Evolutionary conservation across 768 basidiomycete species (phyloP).

Genomic region (Chalciporus sphaerocephalus): DNA sequence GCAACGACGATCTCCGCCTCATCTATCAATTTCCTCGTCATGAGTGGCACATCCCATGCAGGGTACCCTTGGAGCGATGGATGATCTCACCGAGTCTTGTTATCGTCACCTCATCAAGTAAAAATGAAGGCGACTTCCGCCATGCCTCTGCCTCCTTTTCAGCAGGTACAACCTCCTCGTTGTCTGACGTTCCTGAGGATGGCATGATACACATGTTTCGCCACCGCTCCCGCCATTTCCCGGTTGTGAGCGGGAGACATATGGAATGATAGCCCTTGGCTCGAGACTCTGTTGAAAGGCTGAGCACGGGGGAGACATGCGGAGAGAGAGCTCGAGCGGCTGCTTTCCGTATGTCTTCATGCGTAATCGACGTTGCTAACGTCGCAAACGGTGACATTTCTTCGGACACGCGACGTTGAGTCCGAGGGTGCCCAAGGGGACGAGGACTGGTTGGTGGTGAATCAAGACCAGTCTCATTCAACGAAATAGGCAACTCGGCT

Average conservation of each 20-base stretch:
- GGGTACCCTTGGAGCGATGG: slow-evolving; percentile 8
- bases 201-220: slow-evolving; percentile 78
- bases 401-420: slow-evolving; percentile 13
- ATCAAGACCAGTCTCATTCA: not conserved
- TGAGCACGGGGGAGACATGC: slow-evolving; percentile 47
- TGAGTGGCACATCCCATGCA: slow-evolving; percentile 15
- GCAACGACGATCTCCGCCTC: slow-evolving; percentile 69
- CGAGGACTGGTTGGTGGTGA: slow-evolving; percentile 10
- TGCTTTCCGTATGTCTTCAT: slow-evolving; percentile 39
- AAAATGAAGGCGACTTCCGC: slow-evolving; percentile 78
- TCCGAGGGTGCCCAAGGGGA: slow-evolving; percentile 1
- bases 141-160: slow-evolving; percentile 78
- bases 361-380: slow-evolving; percentile 27
- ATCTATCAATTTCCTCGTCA: slow-evolving; percentile 40
- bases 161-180: slow-evolving; percentile 39
- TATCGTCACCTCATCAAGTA: slow-evolving; percentile 81
- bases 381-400: slow-evolving; percentile 27
- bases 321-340: slow-evolving; percentile 12
- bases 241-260: slow-evolving; percentile 85
- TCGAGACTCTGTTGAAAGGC: slow-evolving; percentile 48
- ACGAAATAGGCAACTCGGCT: slow-evolving; percentile 19
- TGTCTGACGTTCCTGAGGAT: slow-evolving; percentile 34
- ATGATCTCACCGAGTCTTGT: slow-evolving; percentile 62
- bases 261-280: slow-evolving; percentile 70
- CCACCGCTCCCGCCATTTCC: slow-evolving; percentile 86